phyloP scores from a whole-genome alignment of 2,329 filamentous ascomycete species.

The Phyllosticta capitalensis region DNA sequence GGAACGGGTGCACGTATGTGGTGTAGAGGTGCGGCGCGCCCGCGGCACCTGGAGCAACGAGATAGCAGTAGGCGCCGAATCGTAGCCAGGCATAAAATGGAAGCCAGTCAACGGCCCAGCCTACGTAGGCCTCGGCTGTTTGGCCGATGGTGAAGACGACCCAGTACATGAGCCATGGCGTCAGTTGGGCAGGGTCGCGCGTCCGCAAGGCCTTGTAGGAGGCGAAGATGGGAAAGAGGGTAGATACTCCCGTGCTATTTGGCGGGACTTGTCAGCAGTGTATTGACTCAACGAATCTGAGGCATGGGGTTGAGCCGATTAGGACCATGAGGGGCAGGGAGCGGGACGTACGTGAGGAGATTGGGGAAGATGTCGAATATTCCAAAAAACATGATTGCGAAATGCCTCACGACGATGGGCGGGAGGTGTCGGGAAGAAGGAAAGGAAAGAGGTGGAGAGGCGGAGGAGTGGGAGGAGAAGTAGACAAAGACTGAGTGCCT shows the following conservation, averaged over 20 bases:
- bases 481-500: neutral
- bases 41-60: conserved; percentile 95
- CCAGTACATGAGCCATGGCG: conserved; percentile 99
- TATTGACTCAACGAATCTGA: neutral
- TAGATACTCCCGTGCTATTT: conserved; percentile 68
- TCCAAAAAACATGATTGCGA: conserved; percentile 9
- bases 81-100: conserved; percentile 93
- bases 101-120: conserved; percentile 81
- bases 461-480: neutral
- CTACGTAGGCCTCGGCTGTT: conserved; percentile 76
- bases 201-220: conserved; percentile 97
- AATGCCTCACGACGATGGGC: neutral
- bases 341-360: conserved; percentile 9
- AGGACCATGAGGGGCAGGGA: neutral
- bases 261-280: conserved; percentile 17
- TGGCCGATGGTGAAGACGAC: conserved; percentile 77
- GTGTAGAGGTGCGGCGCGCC: conserved; percentile 82
- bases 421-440: neutral
- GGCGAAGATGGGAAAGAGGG: conserved; percentile 90
- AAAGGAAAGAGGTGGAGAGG: neutral
- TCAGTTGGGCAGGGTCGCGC: conserved; percentile 76
- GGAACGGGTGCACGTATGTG: conserved; percentile 76
- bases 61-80: conserved; percentile 78
- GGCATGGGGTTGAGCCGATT: neutral
- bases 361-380: conserved; percentile 11